phyloP scores from a whole-genome alignment of 1,284 basidiomycete species.

The Afroboletus lepidellus region DNA sequence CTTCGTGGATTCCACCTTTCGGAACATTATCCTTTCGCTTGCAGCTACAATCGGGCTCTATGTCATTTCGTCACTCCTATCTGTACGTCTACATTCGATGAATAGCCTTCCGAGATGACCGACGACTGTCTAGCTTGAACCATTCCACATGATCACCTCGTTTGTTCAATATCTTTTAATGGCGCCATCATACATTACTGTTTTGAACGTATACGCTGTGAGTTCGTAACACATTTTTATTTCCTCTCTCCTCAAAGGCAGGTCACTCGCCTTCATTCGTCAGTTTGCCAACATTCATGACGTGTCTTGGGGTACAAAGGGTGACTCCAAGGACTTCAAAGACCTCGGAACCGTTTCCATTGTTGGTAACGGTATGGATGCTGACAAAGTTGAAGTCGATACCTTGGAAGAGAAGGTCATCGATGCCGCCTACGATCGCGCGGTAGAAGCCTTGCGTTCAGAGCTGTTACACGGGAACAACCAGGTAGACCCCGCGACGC shows the following conservation, averaged over 20 bases:
- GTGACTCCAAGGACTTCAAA: too few relatives aligned
- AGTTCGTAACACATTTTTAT: too few relatives aligned
- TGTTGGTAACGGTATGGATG: conserved; percentile 45
- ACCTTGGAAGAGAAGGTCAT: conserved; percentile 83
- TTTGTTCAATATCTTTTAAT: conserved; percentile 91
- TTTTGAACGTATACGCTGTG: conserved; percentile 87
- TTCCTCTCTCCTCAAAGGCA: background rate
- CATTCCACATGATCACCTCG: conserved; percentile 49
- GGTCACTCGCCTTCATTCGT: conserved; percentile 14
- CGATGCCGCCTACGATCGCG: conserved; percentile 83
- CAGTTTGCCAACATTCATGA: conserved; percentile 88
- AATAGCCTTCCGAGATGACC: background rate
- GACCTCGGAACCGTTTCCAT: conserved; percentile 82
- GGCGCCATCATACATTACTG: conserved; percentile 89
- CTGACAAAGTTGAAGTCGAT: conserved; percentile 77
- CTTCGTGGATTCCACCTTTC: conserved; percentile 50
- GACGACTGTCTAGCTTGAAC: conserved; percentile 51
- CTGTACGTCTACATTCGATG: conserved; percentile 54
- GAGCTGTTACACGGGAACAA: conserved; percentile 72
- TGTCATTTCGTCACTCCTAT: conserved; percentile 74
- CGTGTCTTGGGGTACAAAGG: conserved; percentile 49
- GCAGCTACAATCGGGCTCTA: conserved; percentile 39
- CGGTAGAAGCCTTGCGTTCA: conserved; percentile 69
- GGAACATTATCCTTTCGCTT: too few relatives aligned
- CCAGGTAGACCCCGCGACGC: conserved; percentile 60